Evolutionary conservation across 768 basidiomycete species (phyloP), one percentile per base, ranked within the genome.

Genomic region (Xerocomus spinulosus): DNA sequence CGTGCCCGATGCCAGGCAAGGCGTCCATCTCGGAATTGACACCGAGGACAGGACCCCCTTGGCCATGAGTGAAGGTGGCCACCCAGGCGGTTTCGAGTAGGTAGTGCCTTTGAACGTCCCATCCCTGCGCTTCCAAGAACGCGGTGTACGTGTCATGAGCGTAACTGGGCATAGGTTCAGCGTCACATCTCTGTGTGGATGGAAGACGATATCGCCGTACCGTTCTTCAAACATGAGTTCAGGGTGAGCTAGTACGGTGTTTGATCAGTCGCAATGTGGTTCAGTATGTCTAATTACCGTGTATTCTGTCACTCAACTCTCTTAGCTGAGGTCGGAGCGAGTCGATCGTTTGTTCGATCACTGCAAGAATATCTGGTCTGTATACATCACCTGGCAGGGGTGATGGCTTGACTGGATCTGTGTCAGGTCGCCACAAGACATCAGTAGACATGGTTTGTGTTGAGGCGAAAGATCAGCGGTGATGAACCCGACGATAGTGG

Each of bases 11-110:
- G 0, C 77, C 69, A 15, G 66, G 67, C 10, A 85, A 68, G 2
- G 83, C 83, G 46, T 83, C 81, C 81, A 83, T 82, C 77, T 91
- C 89, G 14, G 87, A 87, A 61, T 92, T 91, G 49, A 92, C 70
- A 0, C 88, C 88, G 26, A 91, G 77, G 0, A 77, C 81, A 42
- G 80, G 75, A 6, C 86, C 87, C 9, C 85, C 87, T 25, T 70
- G 63, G 10, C 85, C 83, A 54, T 82, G 73, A 14, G 74, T 69
- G 55, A 79, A 90, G 2, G 74, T 76, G 0, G 89, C 89, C n/a
- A 75, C 71, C 88, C 88, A 92, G 3, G 87, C 87, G 0, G 88
- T 92, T 25, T 79, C 74, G 20, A 92, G 70, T 32, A 76, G 72
- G 56, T 82, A 77, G 37, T 88, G 77, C 50, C 67, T 74, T 29